phyloP scores from a whole-genome alignment of 2,329 filamentous ascomycete species.

The Sporothrix inflata region DNA sequence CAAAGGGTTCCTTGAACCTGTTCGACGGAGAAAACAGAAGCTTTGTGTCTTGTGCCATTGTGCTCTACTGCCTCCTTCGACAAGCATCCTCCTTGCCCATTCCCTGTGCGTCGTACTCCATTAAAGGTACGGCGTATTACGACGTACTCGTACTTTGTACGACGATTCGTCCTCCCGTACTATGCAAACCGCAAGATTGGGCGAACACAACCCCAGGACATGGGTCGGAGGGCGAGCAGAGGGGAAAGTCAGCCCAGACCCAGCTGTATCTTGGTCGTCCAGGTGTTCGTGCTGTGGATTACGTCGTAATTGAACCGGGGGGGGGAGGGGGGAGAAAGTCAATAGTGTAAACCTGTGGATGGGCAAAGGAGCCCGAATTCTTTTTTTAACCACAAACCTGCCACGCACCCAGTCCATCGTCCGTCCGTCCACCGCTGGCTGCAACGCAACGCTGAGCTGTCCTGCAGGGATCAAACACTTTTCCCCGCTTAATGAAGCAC shows the following conservation, averaged over 20 bases:
- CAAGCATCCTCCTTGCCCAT: neutral
- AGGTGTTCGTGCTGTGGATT: neutral
- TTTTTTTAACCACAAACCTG: neutral
- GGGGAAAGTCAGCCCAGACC: neutral
- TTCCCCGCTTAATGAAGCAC: slow-evolving; percentile 3
- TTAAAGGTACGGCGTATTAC: neutral
- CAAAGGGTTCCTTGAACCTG: neutral
- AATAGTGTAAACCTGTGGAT: neutral
- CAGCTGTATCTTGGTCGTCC: neutral
- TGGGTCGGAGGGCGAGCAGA: neutral
- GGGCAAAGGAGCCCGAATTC: neutral
- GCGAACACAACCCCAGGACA: neutral
- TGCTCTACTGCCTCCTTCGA: neutral
- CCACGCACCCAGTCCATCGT: too few species aligned
- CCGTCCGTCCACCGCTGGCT: too few species aligned
- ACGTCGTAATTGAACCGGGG: neutral
- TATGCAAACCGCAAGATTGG: slow-evolving; percentile 9
- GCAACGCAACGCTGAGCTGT: slow-evolving; percentile 10
- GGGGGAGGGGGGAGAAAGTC: neutral
- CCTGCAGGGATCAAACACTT: slow-evolving; percentile 19
- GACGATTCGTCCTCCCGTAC: slow-evolving; percentile 4
- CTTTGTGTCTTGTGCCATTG: neutral
- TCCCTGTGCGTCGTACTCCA: neutral
- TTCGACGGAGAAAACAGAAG: neutral
- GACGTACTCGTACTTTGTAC: neutral